Percentiles rank a stretch among this genome's conserved stretches.
Evolutionary conservation across 352 stramenopile genomes (phyloP).

Genomic region (Phytophthora citricola): DNA sequence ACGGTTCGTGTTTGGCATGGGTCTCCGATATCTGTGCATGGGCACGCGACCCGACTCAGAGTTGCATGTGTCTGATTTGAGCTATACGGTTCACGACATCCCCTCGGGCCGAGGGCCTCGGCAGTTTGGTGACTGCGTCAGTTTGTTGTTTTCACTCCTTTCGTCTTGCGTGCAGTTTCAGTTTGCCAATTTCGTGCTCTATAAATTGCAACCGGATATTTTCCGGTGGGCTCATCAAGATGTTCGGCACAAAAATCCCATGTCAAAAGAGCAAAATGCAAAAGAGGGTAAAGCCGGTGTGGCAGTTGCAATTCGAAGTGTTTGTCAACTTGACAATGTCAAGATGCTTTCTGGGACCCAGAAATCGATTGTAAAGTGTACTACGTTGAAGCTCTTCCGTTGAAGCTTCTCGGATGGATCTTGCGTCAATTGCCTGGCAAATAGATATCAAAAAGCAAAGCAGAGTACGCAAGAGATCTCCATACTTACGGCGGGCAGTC

Average conservation of each 20-base stretch:
- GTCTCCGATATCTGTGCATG: background rate
- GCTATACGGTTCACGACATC: conserved; percentile 12
- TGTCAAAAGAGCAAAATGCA: too few species aligned
- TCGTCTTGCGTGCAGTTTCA: too few species aligned
- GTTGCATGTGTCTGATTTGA: conserved; percentile 1
- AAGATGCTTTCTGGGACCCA: background rate
- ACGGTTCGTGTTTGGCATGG: background rate
- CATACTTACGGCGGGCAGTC: conserved; percentile 31
- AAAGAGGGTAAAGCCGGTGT: too few species aligned
- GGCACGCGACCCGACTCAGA: conserved; percentile 4
- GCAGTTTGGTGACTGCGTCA: background rate
- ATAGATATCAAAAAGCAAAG: conserved; percentile 21
- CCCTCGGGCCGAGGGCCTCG: background rate
- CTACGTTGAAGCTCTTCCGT: conserved; percentile 27
- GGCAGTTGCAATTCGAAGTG: too few species aligned
- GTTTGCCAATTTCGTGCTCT: too few species aligned
- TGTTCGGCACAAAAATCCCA: too few species aligned
- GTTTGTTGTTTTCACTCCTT: too few species aligned
- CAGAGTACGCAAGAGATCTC: conserved; percentile 1
- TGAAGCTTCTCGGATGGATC: conserved; percentile 16
- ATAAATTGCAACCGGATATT: background rate
- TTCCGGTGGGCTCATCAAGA: too few species aligned
- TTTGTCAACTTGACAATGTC: too few species aligned
- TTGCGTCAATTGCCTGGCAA: conserved; percentile 5
- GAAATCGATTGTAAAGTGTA: too few species aligned